Evolutionary conservation across 306 rosid genomes (phyloP), one percentile per base, ranked within the genome.

Genomic region (Prinsepia uniflora): DNA sequence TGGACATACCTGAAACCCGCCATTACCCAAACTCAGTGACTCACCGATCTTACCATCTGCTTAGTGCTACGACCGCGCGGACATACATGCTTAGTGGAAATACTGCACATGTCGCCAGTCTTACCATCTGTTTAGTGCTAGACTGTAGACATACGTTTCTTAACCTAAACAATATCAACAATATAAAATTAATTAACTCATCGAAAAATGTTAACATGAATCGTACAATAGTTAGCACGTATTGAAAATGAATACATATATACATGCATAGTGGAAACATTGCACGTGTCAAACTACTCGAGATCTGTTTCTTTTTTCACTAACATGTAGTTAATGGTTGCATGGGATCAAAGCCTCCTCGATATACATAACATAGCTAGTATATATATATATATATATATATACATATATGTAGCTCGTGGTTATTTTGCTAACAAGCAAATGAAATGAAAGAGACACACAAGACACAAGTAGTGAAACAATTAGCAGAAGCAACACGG

Each of bases 61-160:
- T 30, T 73, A 81, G 83, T 83, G 78, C 30, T 68, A 22, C 70
- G 50, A 67, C 68, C 71, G 44, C 70, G 74, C n/a, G n/a, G n/a
- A n/a, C n/a, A n/a, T n/a, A n/a, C n/a, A n/a, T n/a, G n/a, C n/a
- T n/a, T n/a, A n/a, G n/a, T n/a, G n/a, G n/a, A n/a, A n/a, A n/a
- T n/a, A n/a, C n/a, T n/a, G n/a, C n/a, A n/a, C n/a, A n/a, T n/a
- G n/a, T n/a, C n/a, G n/a, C n/a, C n/a, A n/a, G n/a, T 34, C 62
- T 57, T 10, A 56, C 39, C 17, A 11, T 11, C 17, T 11, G 68
- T 67, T 30, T 73, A 81, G 83, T 83, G 78, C 30, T 68, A 22
- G 50, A 67, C 68, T 68, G 44, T 65, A 71, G 77, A 74, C 44
- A 46, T 42, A 46, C 15, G n/a, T 50, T 57, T 57, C 62, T 4